phyloP scores from a whole-genome alignment of 2,329 filamentous ascomycete genomes.

The Pestalotiopsis sp. region DNA sequence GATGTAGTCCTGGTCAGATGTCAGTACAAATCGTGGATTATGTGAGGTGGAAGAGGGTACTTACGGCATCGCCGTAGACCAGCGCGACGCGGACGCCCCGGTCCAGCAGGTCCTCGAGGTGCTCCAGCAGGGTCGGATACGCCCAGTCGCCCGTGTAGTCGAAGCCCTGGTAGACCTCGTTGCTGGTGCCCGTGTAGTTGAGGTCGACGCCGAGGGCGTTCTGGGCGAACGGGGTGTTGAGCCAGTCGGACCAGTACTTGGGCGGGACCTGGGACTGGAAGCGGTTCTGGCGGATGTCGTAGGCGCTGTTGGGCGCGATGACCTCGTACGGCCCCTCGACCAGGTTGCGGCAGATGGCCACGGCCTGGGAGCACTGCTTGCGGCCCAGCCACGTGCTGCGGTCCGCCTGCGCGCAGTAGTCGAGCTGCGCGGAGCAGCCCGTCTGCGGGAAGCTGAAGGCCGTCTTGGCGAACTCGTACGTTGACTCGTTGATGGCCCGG shows the following conservation, averaged over 20 bases:
- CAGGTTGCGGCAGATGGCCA: slow-evolving; percentile 56
- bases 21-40: not conserved
- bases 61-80: slow-evolving; percentile 62
- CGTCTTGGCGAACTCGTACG: slow-evolving; percentile 61
- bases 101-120: slow-evolving; percentile 62
- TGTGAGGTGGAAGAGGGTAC: slow-evolving; percentile 4
- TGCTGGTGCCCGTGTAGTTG: slow-evolving; percentile 50
- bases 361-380: slow-evolving; percentile 55
- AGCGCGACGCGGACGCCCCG: slow-evolving; percentile 70
- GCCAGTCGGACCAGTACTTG: slow-evolving; percentile 62
- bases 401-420: slow-evolving; percentile 47
- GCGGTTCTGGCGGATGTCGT: slow-evolving; percentile 58
- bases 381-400: slow-evolving; percentile 42
- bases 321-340: slow-evolving; percentile 60
- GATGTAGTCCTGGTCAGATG: slow-evolving; percentile 52
- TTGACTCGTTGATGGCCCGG: slow-evolving; percentile 55
- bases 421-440: slow-evolving; percentile 58
- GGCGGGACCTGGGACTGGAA: slow-evolving; percentile 64
- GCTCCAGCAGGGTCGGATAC: slow-evolving; percentile 61
- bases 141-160: slow-evolving; percentile 60
- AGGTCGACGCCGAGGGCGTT: slow-evolving; percentile 58
- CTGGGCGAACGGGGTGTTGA: slow-evolving; percentile 60
- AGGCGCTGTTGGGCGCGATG: slow-evolving; percentile 55
- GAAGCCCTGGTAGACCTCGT: slow-evolving; percentile 49
- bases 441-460: slow-evolving; percentile 11